Percentiles rank a stretch among this genome's conserved stretches.
Evolutionary conservation across 129 eudicot genomes (phyloP).

Genomic region (Artemisia annua): DNA sequence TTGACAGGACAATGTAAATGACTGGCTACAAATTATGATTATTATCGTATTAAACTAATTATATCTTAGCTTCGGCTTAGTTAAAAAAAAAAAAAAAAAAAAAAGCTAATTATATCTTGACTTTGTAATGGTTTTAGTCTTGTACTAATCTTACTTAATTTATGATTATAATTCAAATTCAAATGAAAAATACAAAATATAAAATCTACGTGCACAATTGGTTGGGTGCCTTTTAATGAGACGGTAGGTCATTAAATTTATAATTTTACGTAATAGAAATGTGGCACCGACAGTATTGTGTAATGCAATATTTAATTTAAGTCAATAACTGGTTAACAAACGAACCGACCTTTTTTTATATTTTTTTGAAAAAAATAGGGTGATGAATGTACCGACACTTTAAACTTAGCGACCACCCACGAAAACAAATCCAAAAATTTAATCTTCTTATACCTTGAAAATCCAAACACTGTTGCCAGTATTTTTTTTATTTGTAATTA

Average conservation of each 20-base stretch:
- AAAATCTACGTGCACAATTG: background rate
- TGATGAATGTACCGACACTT: conserved; percentile 16
- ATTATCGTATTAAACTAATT: no score
- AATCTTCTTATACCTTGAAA: background rate
- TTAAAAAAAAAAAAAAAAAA: no score
- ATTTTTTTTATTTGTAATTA: background rate
- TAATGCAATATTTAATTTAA: conserved; percentile 4
- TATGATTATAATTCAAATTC: background rate
- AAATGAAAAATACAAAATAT: no score
- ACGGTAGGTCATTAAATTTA: conserved; percentile 8
- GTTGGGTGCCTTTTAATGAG: background rate
- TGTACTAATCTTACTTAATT: background rate
- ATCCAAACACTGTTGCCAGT: background rate
- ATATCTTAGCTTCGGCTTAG: no score
- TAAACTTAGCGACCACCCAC: background rate
- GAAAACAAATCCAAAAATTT: background rate
- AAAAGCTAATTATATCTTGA: no score
- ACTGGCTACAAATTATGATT: no score
- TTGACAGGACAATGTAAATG: background rate
- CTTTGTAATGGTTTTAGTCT: background rate
- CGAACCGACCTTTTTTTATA: conserved; percentile 11
- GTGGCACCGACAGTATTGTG: conserved; percentile 21
- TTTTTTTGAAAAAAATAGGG: background rate
- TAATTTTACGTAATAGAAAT: conserved; percentile 5
- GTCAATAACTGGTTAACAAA: background rate